These are phyloP conservation scores for Yarrowia deformans DNA, from an alignment of 805 yeast species.

Conservation along the genomic window DNA sequence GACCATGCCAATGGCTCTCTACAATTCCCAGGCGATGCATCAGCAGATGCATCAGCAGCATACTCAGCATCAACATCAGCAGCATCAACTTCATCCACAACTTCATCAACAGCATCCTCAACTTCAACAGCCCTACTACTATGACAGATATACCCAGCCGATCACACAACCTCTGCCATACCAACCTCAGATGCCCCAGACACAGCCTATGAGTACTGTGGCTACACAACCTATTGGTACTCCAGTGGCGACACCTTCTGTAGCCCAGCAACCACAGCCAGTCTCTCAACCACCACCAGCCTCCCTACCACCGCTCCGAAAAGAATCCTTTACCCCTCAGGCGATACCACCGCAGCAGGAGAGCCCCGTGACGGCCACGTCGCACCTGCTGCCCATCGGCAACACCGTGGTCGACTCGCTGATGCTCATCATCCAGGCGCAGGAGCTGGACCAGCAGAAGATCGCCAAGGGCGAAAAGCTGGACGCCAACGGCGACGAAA, in stretches of 20 bases:
- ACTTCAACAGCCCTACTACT: slow-evolving; percentile 18
- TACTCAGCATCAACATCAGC: not conserved
- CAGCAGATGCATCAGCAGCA: not conserved
- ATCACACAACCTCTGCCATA: not conserved
- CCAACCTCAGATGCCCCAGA: not conserved
- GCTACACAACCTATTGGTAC: not conserved
- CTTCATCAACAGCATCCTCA: not conserved
- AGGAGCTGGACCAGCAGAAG: slow-evolving; percentile 69
- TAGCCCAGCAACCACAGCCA: not conserved
- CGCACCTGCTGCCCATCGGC: slow-evolving; percentile 56
- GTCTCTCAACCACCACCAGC: not conserved
- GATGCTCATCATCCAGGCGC: slow-evolving; percentile 89
- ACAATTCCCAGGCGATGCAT: not conserved
- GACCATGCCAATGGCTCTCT: slow-evolving; percentile 10
- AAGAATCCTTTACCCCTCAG: slow-evolving; percentile 6
- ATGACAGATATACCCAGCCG: slow-evolving; percentile 20
- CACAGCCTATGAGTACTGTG: too few relatives aligned
- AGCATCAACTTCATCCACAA: not conserved
- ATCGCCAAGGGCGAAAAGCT: slow-evolving; percentile 69
- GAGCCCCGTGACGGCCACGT: slow-evolving; percentile 8
- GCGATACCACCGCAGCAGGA: slow-evolving; percentile 8
- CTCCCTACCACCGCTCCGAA: not conserved
- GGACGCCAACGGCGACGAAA: slow-evolving; percentile 48
- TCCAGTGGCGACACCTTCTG: too few relatives aligned
- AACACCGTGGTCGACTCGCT: slow-evolving; percentile 90